A percentile compares a stretch with the other conserved stretches of the same genome.
Conservation (phyloP, 148 eudicot genomes). For the Chenopodium suecicum region DNA sequence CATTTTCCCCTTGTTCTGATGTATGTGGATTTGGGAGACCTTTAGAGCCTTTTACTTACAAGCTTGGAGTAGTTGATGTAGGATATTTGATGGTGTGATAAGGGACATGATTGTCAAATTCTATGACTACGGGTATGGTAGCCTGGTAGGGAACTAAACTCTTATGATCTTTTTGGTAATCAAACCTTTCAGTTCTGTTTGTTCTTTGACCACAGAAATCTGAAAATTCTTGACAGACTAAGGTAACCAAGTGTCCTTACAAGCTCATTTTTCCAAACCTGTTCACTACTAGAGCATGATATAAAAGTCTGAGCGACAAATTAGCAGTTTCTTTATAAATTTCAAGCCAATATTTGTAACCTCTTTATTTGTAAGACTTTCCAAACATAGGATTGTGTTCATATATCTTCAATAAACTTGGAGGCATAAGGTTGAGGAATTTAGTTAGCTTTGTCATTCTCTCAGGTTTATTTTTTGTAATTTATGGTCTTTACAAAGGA, state of each 20-base stretch:
- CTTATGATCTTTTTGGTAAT: background rate
- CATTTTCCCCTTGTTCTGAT: background rate
- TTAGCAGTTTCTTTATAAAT: background rate
- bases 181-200: background rate
- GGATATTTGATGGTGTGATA: background rate
- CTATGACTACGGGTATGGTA: background rate
- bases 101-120: background rate
- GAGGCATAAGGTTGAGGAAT: background rate
- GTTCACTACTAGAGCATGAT: background rate
- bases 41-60: constrained; percentile 2
- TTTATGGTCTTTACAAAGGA: background rate
- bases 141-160: background rate
- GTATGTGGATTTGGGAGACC: background rate
- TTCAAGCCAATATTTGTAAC: background rate
- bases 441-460: background rate
- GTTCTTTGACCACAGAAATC: background rate
- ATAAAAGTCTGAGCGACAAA: background rate
- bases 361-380: background rate
- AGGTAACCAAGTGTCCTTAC: background rate
- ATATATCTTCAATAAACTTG: background rate
- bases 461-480: background rate
- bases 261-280: background rate
- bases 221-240: background rate
- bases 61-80: background rate
- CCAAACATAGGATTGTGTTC: background rate